Conservation (phyloP, 768 basidiomycete species). For the Tulasnella sp. region DNA sequence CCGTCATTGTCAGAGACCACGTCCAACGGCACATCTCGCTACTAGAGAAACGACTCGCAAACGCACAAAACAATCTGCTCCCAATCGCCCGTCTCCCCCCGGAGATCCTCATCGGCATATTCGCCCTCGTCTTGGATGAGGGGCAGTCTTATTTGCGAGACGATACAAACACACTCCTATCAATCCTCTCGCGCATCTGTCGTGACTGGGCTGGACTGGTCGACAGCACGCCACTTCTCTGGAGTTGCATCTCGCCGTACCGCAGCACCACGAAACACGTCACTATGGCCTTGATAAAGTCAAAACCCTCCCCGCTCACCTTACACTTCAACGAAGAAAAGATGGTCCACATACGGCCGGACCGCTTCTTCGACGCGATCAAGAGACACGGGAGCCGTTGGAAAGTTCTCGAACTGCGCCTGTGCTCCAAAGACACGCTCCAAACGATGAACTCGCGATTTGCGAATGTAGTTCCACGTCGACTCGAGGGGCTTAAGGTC, state of each 20-base stretch:
- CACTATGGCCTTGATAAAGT: not conserved
- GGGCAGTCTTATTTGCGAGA: not conserved
- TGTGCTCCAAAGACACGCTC: not conserved
- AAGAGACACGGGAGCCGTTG: not conserved
- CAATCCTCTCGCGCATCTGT: not conserved
- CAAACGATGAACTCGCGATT: not conserved
- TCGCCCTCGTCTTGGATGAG: not conserved
- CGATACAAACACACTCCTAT: not conserved
- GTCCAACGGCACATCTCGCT: not conserved
- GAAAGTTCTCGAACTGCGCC: not conserved
- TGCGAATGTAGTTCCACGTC: not conserved
- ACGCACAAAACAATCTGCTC: not conserved
- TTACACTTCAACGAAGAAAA: not conserved
- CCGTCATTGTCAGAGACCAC: not conserved
- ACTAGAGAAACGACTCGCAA: not conserved
- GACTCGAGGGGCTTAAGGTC: no score
- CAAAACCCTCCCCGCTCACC: not conserved
- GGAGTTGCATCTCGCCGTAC: not conserved
- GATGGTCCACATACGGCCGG: not conserved
- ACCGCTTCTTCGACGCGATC: not conserved
- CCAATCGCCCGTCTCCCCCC: not conserved
- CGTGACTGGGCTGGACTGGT: not conserved
- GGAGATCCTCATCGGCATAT: not conserved
- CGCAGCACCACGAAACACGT: not conserved
- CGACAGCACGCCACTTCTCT: not conserved